Evolutionary conservation across 2,329 filamentous ascomycete species (phyloP).

Genomic region (Monilinia aucupariae): DNA sequence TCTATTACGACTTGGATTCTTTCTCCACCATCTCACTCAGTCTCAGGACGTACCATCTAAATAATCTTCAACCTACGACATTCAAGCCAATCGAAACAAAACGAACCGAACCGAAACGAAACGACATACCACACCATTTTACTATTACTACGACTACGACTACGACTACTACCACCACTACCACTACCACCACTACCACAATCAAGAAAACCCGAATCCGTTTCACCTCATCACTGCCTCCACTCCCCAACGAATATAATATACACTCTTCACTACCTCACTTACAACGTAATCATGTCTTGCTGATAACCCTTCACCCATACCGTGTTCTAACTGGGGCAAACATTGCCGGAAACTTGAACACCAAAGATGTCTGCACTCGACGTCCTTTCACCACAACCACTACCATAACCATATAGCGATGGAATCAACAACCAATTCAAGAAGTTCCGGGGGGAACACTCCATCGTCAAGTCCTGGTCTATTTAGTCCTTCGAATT

Average conservation of each 20-base stretch:
- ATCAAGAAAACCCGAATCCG: not conserved
- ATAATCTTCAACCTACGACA: too few species aligned
- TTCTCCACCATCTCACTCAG: not conserved
- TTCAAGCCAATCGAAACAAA: too few species aligned
- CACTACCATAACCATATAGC: constrained; percentile 21
- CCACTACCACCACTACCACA: not conserved
- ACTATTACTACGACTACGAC: not conserved
- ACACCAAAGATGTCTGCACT: constrained; percentile 23
- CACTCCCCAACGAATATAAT: not conserved
- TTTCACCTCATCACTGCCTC: constrained; percentile 9
- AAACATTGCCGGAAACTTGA: constrained; percentile 11
- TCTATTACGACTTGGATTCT: not conserved
- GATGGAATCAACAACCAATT: constrained; percentile 32
- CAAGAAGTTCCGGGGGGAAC: constrained; percentile 40
- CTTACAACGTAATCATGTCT: not conserved
- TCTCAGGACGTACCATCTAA: too few species aligned
- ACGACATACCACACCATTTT: not conserved
- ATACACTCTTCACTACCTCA: not conserved
- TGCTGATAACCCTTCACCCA: not conserved
- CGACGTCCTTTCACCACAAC: constrained; percentile 16
- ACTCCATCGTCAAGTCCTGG: constrained; percentile 58
- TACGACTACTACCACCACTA: not conserved
- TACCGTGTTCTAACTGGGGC: not conserved
- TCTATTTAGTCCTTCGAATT: constrained; percentile 51
- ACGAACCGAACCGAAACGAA: too few species aligned